Conservation (phyloP, 2,329 filamentous ascomycete species). For the Fusarium brachygibbosum region DNA sequence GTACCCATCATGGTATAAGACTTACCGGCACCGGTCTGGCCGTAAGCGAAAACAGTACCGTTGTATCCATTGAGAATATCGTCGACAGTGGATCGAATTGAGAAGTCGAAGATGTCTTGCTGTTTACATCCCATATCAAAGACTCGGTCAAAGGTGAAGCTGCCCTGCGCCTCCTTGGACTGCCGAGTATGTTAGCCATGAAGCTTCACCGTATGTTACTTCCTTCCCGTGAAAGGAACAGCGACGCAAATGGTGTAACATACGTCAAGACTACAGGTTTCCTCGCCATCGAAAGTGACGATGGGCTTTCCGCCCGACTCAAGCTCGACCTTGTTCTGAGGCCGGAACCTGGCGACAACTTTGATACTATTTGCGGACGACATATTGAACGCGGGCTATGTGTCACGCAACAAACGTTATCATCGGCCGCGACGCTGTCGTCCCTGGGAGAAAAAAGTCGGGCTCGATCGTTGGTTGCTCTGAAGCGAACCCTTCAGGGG, state of each 20-base stretch:
- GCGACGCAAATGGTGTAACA: conserved; percentile 52
- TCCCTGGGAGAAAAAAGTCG: conserved; percentile 30
- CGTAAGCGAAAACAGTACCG: conserved; percentile 98
- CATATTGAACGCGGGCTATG: conserved; percentile 56
- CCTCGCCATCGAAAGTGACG: conserved; percentile 87
- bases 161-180: conserved; percentile 85
- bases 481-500: conserved; percentile 39
- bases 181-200: conserved; percentile 57
- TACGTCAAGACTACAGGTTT: conserved; percentile 90
- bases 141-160: conserved; percentile 97
- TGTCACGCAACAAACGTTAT: conserved; percentile 45
- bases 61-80: conserved; percentile 99
- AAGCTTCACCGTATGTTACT: conserved; percentile 13
- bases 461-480: conserved; percentile 37
- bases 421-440: conserved; percentile 47
- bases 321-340: conserved; percentile 95
- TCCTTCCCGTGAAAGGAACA: not conserved
- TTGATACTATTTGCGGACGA: conserved; percentile 76
- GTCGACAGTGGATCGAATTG: conserved; percentile 94
- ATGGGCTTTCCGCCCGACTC: conserved; percentile 92
- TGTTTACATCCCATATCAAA: conserved; percentile 95
- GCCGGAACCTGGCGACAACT: conserved; percentile 98
- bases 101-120: conserved; percentile 97
- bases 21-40: conserved; percentile 98
- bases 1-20: conserved; percentile 91